Conservation (phyloP, 2,329 filamentous ascomycete genomes). For the Phaeosphaeriaceae sp. region DNA sequence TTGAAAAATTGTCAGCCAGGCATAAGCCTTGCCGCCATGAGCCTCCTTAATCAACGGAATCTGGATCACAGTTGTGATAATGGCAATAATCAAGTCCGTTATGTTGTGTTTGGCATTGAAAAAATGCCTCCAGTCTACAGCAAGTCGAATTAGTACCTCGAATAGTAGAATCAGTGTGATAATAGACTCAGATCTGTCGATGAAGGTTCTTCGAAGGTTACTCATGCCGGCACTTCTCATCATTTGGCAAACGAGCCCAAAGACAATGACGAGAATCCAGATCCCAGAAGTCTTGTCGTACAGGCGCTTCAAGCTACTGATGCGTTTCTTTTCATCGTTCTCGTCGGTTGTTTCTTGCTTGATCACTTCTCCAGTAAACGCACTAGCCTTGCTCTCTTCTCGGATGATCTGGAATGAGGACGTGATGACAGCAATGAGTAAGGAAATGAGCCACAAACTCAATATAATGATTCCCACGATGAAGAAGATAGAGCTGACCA, state of each 20-base stretch:
- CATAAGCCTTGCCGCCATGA: slow-evolving; percentile 68
- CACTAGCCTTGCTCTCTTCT: slow-evolving; percentile 92
- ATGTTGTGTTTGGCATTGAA: slow-evolving; percentile 75
- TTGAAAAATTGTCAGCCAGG: slow-evolving; percentile 91
- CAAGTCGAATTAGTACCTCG: slow-evolving; percentile 82
- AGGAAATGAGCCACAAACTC: slow-evolving; percentile 94
- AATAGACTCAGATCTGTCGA: slow-evolving; percentile 73
- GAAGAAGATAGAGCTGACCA: slow-evolving; percentile 80
- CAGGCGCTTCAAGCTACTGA: slow-evolving; percentile 66
- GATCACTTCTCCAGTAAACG: slow-evolving; percentile 78
- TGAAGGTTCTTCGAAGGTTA: slow-evolving; percentile 64
- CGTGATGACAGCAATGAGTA: slow-evolving; percentile 94
- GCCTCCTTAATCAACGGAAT: slow-evolving; percentile 79
- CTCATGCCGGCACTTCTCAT: slow-evolving; percentile 80
- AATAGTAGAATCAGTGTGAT: slow-evolving; percentile 79
- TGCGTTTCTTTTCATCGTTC: slow-evolving; percentile 49
- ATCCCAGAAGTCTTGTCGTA: slow-evolving; percentile 77
- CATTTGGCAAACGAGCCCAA: slow-evolving; percentile 79
- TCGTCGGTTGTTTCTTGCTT: slow-evolving; percentile 45
- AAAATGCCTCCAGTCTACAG: slow-evolving; percentile 81
- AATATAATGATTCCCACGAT: slow-evolving; percentile 81
- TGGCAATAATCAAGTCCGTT: slow-evolving; percentile 78
- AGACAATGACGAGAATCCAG: slow-evolving; percentile 82
- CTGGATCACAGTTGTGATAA: slow-evolving; percentile 84
- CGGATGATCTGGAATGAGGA: slow-evolving; percentile 98